Evolutionary conservation across 2,329 filamentous ascomycete genomes (phyloP).

Genomic region (Cryphonectria radicalis): DNA sequence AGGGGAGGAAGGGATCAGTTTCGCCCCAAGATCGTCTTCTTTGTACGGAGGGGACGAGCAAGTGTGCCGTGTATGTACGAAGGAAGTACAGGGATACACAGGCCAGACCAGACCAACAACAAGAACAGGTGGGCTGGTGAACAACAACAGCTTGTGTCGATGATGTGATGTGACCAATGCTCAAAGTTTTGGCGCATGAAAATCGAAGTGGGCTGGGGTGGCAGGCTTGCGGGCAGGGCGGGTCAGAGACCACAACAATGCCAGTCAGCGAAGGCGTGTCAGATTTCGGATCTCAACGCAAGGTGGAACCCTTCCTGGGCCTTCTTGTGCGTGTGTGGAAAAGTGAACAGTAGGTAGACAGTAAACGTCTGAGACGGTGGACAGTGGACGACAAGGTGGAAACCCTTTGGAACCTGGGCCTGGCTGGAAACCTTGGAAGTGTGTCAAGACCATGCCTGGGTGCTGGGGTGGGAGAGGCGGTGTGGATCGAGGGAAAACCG

Average conservation of each 20-base stretch:
- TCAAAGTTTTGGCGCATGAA: conserved; percentile 20
- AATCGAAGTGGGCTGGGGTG: conserved; percentile 23
- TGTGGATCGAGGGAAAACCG: conserved; percentile 3
- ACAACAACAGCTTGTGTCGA: conserved; percentile 13
- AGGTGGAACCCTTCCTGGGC: conserved; percentile 9
- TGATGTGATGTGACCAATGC: conserved; percentile 24
- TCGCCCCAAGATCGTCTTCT: background rate
- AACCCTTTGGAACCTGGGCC: conserved; percentile 4
- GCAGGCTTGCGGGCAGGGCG: conserved; percentile 2
- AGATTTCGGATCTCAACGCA: conserved; percentile 29
- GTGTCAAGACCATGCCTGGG: conserved; percentile 3
- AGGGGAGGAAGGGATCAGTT: background rate
- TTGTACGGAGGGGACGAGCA: background rate
- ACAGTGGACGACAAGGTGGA: background rate
- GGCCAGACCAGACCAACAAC: background rate
- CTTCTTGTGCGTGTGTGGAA: background rate
- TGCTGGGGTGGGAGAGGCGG: conserved; percentile 9
- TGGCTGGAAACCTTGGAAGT: conserved; percentile 3
- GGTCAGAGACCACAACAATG: conserved; percentile 13
- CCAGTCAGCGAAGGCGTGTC: conserved; percentile 20
- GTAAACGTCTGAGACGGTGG: background rate
- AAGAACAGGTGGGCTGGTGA: conserved; percentile 5
- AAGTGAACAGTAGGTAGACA: background rate
- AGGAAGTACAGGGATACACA: background rate
- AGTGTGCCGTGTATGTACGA: background rate